Conservation (phyloP, 805 yeast genomes). For the Clavispora vitiphila region DNA sequence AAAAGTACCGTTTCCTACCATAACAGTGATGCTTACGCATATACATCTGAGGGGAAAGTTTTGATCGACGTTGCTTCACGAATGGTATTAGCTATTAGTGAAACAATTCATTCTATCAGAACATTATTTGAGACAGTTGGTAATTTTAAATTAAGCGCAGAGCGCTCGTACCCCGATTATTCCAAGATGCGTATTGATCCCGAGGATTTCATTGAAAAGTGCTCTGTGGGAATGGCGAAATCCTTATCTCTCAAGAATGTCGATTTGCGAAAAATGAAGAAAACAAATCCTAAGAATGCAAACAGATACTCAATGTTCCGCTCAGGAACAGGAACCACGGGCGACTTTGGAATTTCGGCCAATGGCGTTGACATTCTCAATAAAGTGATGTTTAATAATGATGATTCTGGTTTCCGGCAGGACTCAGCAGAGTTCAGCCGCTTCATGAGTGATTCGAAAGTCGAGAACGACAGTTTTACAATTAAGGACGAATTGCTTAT, state of each 20-base stretch:
- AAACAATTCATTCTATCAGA: conserved; percentile 47
- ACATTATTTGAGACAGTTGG: conserved; percentile 53
- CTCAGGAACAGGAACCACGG: conserved; percentile 40
- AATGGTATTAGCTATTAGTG: conserved; percentile 51
- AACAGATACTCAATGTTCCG: conserved; percentile 49
- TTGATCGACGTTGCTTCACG: conserved; percentile 56
- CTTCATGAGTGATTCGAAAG: conserved; percentile 19
- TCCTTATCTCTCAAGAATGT: conserved; percentile 22
- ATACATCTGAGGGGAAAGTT: conserved; percentile 63
- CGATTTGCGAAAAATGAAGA: conserved; percentile 21
- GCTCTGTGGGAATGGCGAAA: conserved; percentile 57
- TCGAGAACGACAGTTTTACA: conserved; percentile 7
- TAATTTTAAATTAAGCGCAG: conserved; percentile 56
- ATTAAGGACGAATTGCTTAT: conserved; percentile 46
- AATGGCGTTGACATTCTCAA: conserved; percentile 45
- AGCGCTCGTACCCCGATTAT: conserved; percentile 66
- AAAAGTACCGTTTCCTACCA: conserved; percentile 18
- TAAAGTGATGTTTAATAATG: conserved; percentile 25
- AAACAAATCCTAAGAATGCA: conserved; percentile 11
- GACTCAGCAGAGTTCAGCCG: conserved; percentile 33
- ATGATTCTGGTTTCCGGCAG: conserved; percentile 27
- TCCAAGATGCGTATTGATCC: conserved; percentile 52
- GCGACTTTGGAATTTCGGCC: conserved; percentile 41
- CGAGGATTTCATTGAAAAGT: conserved; percentile 52
- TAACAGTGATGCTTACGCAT: conserved; percentile 38